Conservation (phyloP, 2,329 filamentous ascomycete species). For the Capronia coronata region DNA sequence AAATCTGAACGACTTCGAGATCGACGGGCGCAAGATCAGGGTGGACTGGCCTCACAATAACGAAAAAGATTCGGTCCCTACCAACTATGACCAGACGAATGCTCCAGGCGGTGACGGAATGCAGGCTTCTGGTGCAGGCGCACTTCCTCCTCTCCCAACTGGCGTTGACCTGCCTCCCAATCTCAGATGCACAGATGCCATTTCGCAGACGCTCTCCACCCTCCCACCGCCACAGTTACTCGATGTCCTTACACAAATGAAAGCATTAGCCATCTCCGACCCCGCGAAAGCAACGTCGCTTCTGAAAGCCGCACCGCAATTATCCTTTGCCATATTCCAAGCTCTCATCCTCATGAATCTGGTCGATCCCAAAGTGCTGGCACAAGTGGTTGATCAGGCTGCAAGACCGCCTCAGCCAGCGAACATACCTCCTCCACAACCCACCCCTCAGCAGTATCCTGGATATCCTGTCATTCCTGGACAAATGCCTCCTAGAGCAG, state of each 20-base stretch:
- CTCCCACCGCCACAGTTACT: slow-evolving; percentile 83
- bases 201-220: slow-evolving; percentile 81
- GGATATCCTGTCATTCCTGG: slow-evolving; percentile 25
- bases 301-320: slow-evolving; percentile 79
- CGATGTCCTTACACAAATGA: slow-evolving; percentile 92
- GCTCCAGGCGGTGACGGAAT: slow-evolving; percentile 32
- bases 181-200: slow-evolving; percentile 79
- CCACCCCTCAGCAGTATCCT: slow-evolving; percentile 31
- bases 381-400: slow-evolving; percentile 66
- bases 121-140: slow-evolving; percentile 29
- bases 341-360: slow-evolving; percentile 86
- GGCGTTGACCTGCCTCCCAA: slow-evolving; percentile 79
- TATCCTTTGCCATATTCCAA: slow-evolving; percentile 92
- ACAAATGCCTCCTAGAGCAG: slow-evolving; percentile 29
- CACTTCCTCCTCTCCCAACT: slow-evolving; percentile 71
- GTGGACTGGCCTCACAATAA: slow-evolving; percentile 97
- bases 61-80: slow-evolving; percentile 58
- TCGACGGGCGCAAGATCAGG: slow-evolving; percentile 87
- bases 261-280: slow-evolving; percentile 74
- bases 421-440: slow-evolving; percentile 30
- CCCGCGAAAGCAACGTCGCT: slow-evolving; percentile 79
- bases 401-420: slow-evolving; percentile 30
- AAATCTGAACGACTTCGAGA: slow-evolving; percentile 90
- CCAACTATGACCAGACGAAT: slow-evolving; percentile 43
- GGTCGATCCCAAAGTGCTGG: slow-evolving; percentile 75